A percentile compares a stretch with the other conserved stretches of the same genome.
Evolutionary conservation across 345 rosid species (phyloP).

Genomic region (Brassica juncea): DNA sequence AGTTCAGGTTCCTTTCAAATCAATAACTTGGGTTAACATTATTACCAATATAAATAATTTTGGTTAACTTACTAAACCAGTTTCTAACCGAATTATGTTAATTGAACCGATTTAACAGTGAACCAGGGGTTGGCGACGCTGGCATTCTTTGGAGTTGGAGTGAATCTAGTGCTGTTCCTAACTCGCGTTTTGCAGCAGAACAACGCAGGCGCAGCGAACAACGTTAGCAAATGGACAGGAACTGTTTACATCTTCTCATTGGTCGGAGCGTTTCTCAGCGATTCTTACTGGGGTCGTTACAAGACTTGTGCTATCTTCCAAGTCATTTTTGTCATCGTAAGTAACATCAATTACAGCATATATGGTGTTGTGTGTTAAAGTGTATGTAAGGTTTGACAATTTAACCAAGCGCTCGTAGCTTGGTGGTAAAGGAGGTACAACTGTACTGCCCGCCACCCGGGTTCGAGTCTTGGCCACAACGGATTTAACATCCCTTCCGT

Average conservation of each 20-base stretch:
- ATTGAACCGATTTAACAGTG: conserved; percentile 52
- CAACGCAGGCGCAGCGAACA: conserved; percentile 97
- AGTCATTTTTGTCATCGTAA: conserved; percentile 87
- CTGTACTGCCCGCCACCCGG: too few relatives aligned
- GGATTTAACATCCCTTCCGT: too few relatives aligned
- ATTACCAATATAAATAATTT: conserved; percentile 17
- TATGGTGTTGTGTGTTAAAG: not conserved
- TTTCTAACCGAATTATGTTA: not conserved
- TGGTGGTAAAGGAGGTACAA: too few relatives aligned
- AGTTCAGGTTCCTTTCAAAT: conserved; percentile 34
- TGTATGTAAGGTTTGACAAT: not conserved
- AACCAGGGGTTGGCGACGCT: conserved; percentile 97
- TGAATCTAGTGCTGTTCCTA: conserved; percentile 89
- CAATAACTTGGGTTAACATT: conserved; percentile 2
- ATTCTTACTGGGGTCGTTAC: conserved; percentile 99
- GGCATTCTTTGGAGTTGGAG: conserved; percentile 98
- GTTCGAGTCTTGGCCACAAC: too few relatives aligned
- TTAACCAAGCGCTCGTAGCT: too few relatives aligned
- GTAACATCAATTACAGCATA: conserved; percentile 19
- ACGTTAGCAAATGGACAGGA: conserved; percentile 99
- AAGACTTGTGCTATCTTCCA: conserved; percentile 98
- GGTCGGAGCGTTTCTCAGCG: conserved; percentile 97
- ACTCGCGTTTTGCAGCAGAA: conserved; percentile 88
- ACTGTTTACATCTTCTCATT: conserved; percentile 98
- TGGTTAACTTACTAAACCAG: conserved; percentile 21